Base-by-base conservation (phyloP, 2,329 filamentous ascomycete species). In the Clonostachys rosea region DNA sequence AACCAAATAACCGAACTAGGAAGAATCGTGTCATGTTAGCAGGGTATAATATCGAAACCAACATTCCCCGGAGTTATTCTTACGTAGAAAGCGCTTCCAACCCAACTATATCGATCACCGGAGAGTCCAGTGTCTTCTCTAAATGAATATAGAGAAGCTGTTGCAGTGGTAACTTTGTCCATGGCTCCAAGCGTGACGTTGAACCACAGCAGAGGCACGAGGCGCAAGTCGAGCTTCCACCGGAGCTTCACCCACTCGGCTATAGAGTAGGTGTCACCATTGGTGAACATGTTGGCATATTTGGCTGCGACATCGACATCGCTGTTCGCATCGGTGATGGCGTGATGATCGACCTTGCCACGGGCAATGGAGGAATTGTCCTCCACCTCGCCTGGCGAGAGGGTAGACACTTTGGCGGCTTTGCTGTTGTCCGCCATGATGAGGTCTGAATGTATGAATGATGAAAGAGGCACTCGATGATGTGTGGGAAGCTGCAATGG, bases 131-230 rank as follows among this genome's bases (percentile, higher is more conserved):
- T 56, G 40, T 59, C 59, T 17, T 54, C 48, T 5, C 57, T 53
- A 33, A 62, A 54, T 33, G 50, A 50, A 44, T 62, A 63, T 3
- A 62, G 50, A 10, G 59, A 59, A 8, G 53, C 61, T 1, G 60
- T 63, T 0, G 57, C 52, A 3, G 59, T 60, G 3, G 56, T 61
- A 30, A 64, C 59, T 49, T 64, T 64, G 52, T 64, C 60, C 54
- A 59, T 60, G 10, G 61, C 60, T 6, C 49, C 54, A 2, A 59
- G 43, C 3, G 56, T 58, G 5, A 59, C 51, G 44, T 60, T 61
- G 47, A 60, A 54, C 54, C 52, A 56, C 10, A 56, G 37, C 11
- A 56, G 47, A 6, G 54, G 53, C n/a, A 56, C 52, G 18, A 56
- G 50, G 7, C 54, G 54, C 33, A 55, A 44, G 40, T 56, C 53